These are phyloP conservation scores for Alliaria petiolata DNA, from an alignment of 345 rosid species.

Conservation along the genomic window DNA sequence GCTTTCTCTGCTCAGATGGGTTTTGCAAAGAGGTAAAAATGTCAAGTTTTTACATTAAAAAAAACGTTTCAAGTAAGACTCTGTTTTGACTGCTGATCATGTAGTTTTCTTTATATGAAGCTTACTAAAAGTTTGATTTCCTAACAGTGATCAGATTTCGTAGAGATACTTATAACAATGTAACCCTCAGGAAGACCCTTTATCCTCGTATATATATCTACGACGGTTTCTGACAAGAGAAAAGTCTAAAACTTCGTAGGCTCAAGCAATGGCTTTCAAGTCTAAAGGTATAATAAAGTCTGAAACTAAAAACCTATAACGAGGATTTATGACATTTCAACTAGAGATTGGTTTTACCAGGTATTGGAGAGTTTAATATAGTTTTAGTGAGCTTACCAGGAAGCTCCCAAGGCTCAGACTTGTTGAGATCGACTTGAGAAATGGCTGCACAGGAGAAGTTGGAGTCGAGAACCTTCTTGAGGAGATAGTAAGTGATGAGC, in stretches of 20 bases:
- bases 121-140: background rate
- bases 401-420: slow-evolving; percentile 97
- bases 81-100: background rate
- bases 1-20: slow-evolving; percentile 55
- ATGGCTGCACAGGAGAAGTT: slow-evolving; percentile 71
- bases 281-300: background rate
- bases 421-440: slow-evolving; percentile 90
- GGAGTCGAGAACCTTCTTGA: slow-evolving; percentile 74
- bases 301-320: background rate
- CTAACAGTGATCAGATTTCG: background rate
- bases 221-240: background rate
- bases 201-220: background rate
- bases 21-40: background rate
- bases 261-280: background rate
- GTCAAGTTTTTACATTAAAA: background rate
- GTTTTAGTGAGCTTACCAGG: slow-evolving; percentile 47
- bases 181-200: background rate
- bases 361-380: background rate
- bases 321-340: background rate
- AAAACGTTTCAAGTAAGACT: background rate
- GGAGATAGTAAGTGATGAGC: slow-evolving; percentile 82
- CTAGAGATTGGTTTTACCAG: background rate
- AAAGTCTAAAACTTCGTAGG: background rate
- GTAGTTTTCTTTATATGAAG: background rate
- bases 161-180: background rate